phyloP scores from a whole-genome alignment of 2,329 filamentous ascomycete genomes.

The Allantophomopsis lycopodina region DNA sequence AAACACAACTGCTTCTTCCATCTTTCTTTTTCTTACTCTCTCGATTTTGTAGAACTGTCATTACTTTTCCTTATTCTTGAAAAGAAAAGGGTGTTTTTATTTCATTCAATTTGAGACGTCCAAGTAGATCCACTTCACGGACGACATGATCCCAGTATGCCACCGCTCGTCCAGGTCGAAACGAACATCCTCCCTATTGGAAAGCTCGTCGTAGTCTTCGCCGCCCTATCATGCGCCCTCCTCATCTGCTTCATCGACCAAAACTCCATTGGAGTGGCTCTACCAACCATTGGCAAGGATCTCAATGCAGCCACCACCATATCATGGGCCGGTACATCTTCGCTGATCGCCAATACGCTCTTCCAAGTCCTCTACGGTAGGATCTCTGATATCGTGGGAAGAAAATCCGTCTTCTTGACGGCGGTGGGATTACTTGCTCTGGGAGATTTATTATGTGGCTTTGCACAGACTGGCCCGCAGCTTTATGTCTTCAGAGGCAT shows the following conservation, averaged over 20 bases:
- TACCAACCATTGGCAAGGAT: constrained; percentile 36
- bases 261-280: constrained; percentile 22
- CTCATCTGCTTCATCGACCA: constrained; percentile 33
- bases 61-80: no score
- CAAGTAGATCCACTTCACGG: no score
- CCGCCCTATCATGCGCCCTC: constrained; percentile 33
- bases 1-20: no score
- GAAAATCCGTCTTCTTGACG: constrained; percentile 41
- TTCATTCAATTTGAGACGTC: no score
- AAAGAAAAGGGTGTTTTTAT: no score
- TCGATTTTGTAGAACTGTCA: no score
- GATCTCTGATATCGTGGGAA: constrained; percentile 45
- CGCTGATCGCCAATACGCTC: constrained; percentile 41
- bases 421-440: constrained; percentile 37
- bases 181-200: constrained; percentile 39
- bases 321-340: constrained; percentile 37
- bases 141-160: not conserved
- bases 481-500: constrained; percentile 47
- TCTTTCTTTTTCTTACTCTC: no score
- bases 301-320: constrained; percentile 30
- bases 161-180: constrained; percentile 25
- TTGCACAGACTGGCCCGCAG: constrained; percentile 38
- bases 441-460: constrained; percentile 43
- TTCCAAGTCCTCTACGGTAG: constrained; percentile 53
- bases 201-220: constrained; percentile 35